phyloP scores from a whole-genome alignment of 2,329 filamentous ascomycete genomes.

The Ophiostoma sp. region DNA sequence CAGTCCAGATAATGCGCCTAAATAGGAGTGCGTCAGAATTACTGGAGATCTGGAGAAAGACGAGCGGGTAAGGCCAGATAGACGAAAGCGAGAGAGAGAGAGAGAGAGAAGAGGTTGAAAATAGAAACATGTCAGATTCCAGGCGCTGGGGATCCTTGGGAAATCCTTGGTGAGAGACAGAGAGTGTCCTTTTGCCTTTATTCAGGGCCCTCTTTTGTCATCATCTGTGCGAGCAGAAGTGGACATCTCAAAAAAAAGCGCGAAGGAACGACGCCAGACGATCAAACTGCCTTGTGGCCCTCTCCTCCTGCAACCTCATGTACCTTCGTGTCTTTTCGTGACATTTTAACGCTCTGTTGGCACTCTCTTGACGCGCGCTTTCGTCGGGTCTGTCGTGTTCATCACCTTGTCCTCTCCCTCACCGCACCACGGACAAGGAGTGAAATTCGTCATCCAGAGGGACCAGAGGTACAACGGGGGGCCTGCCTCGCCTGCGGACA shows the following conservation, averaged over 20 bases:
- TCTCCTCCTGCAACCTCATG: background rate
- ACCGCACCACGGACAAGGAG: background rate
- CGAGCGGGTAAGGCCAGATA: too few relatives aligned
- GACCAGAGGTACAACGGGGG: background rate
- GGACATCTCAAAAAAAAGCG: background rate
- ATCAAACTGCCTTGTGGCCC: constrained; percentile 12
- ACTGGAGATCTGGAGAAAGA: background rate
- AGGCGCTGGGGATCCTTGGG: background rate
- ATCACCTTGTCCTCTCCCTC: background rate
- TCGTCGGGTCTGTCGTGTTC: background rate
- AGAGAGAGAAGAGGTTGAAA: background rate
- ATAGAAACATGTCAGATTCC: constrained; percentile 10
- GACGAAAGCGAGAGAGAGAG: background rate
- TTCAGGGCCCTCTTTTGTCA: background rate
- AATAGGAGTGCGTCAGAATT: background rate
- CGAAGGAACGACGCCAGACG: constrained; percentile 10
- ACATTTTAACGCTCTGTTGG: background rate
- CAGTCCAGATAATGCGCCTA: background rate
- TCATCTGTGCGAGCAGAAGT: constrained; percentile 7
- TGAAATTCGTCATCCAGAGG: background rate
- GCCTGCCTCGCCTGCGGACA: background rate
- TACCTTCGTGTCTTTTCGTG: background rate
- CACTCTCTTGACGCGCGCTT: background rate
- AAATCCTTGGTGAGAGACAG: background rate
- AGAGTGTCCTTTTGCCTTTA: background rate